Conservation (phyloP, 306 rosid genomes). For the Acacia melanoxylon region DNA sequence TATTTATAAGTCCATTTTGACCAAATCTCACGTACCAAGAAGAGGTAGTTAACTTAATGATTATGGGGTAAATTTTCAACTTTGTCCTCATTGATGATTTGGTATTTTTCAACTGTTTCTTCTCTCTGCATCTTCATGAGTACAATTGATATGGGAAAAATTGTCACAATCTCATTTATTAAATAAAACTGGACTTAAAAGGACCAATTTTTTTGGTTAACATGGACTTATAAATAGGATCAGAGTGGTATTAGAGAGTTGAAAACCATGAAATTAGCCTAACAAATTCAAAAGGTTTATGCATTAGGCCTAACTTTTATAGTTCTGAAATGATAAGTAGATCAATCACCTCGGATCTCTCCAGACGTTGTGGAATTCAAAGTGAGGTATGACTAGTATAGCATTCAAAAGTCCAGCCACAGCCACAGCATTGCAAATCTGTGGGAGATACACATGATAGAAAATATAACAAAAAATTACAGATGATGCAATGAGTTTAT, state of each 20-base stretch:
- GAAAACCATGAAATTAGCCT: constrained; percentile 12
- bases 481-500: constrained; percentile 11
- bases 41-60: too few species aligned
- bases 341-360: constrained; percentile 75
- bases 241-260: constrained; percentile 27
- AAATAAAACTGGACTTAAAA: too few species aligned
- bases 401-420: constrained; percentile 96
- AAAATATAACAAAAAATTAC: constrained; percentile 16
- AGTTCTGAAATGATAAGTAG: constrained; percentile 12
- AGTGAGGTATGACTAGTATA: constrained; percentile 75
- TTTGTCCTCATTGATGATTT: too few species aligned
- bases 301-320: constrained; percentile 10
- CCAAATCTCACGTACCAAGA: too few species aligned
- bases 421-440: constrained; percentile 98
- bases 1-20: too few species aligned
- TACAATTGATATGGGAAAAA: too few species aligned
- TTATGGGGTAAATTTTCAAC: too few species aligned
- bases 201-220: too few species aligned
- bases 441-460: constrained; percentile 13
- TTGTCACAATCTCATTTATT: too few species aligned
- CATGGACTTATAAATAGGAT: too few species aligned
- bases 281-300: neutral
- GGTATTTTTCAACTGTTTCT: too few species aligned
- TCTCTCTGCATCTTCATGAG: too few species aligned
- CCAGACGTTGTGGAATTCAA: constrained; percentile 92